phyloP scores from a whole-genome alignment of 2,329 filamentous ascomycete species.

The Colletotrichum gigasporum region DNA sequence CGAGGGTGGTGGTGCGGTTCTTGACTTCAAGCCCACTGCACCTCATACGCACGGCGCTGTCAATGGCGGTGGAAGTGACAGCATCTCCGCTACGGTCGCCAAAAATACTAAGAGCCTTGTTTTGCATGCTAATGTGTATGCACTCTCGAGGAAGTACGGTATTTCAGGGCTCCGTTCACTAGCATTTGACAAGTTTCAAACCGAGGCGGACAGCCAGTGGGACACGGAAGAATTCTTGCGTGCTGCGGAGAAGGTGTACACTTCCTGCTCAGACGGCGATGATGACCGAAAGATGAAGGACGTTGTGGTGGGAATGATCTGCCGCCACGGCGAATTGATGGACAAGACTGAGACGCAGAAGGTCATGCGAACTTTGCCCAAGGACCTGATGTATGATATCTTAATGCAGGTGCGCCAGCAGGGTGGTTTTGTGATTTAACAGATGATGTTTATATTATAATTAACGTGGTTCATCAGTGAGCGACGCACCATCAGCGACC shows the following conservation, averaged over 20 bases:
- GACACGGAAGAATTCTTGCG: conserved; percentile 21
- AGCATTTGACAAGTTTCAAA: neutral
- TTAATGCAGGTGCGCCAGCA: conserved; percentile 8
- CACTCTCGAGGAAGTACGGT: conserved; percentile 14
- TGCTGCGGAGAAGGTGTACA: conserved; percentile 15
- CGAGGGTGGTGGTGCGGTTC: neutral
- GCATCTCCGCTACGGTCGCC: neutral
- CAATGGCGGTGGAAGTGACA: neutral
- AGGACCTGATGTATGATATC: conserved; percentile 22
- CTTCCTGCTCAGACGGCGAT: neutral
- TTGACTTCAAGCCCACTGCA: neutral
- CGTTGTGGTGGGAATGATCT: conserved; percentile 17
- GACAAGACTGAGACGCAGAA: conserved; percentile 13
- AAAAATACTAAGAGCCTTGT: neutral
- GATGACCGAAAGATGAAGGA: conserved; percentile 22
- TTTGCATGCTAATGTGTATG: conserved; percentile 19
- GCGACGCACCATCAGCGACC: too few relatives aligned
- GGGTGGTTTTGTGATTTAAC: conserved; percentile 10
- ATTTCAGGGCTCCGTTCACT: neutral
- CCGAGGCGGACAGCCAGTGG: conserved; percentile 19
- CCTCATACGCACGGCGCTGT: neutral
- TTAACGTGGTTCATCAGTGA: too few relatives aligned
- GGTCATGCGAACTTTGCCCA: conserved; percentile 18
- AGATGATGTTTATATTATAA: neutral
- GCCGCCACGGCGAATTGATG: conserved; percentile 13